phyloP scores from a whole-genome alignment of 1,284 basidiomycete species.

The Tilletia caries region DNA sequence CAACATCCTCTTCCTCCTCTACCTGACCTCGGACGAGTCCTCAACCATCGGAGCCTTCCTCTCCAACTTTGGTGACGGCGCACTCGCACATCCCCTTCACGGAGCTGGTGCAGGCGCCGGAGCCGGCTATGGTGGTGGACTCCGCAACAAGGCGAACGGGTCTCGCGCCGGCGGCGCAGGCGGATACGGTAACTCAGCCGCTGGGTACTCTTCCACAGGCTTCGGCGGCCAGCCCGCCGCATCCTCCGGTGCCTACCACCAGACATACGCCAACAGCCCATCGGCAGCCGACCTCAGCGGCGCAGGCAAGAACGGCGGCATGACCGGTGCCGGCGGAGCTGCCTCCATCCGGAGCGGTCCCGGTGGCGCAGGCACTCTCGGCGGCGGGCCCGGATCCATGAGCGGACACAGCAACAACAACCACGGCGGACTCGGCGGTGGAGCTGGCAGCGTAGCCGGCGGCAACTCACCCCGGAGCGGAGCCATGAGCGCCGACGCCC shows the following conservation, averaged over 20 bases:
- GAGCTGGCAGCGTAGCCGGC: constrained; percentile 17
- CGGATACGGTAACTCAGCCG: not conserved
- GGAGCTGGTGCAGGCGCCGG: constrained; percentile 51
- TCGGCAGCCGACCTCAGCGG: constrained; percentile 43
- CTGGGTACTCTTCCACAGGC: constrained; percentile 18
- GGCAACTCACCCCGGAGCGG: constrained; percentile 10
- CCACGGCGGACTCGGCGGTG: not conserved
- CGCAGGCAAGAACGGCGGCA: constrained; percentile 27
- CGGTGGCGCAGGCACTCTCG: constrained; percentile 8
- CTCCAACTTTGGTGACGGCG: constrained; percentile 79
- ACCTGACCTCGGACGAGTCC: constrained; percentile 93
- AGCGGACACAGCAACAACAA: constrained; percentile 12
- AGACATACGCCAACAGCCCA: constrained; percentile 41
- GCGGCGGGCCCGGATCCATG: constrained; percentile 1
- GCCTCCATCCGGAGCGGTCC: constrained; percentile 28
- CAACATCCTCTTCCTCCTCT: constrained; percentile 83
- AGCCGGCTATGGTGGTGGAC: not conserved
- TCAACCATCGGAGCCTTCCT: constrained; percentile 76
- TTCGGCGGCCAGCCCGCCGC: constrained; percentile 25
- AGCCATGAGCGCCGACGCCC: constrained; percentile 3
- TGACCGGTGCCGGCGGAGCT: constrained; percentile 13
- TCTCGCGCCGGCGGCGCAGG: not conserved
- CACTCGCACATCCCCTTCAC: constrained; percentile 72
- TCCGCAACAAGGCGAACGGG: constrained; percentile 16
- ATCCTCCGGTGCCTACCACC: constrained; percentile 34